These are phyloP conservation scores for Gaeumannomyces sp. DNA, from an alignment of 2,329 filamentous ascomycete species.

Conservation along the genomic window DNA sequence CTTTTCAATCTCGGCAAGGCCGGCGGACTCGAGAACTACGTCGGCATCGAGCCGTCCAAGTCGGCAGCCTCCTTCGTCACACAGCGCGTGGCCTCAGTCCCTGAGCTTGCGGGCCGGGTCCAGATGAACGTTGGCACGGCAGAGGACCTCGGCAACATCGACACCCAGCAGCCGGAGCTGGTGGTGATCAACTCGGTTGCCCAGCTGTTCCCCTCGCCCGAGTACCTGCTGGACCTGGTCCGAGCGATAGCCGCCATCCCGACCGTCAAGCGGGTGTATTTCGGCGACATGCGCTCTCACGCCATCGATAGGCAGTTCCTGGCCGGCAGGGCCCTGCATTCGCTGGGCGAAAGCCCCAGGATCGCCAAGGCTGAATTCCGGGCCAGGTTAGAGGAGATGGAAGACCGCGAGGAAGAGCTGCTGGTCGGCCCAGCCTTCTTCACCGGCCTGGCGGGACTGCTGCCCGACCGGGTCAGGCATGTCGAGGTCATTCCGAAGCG, in stretches of 20 bases:
- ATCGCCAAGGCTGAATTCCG: not conserved
- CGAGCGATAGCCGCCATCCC: not conserved
- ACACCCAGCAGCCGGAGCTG: not conserved
- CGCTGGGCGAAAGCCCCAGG: not conserved
- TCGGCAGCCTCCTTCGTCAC: not conserved
- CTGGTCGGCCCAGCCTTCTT: slow-evolving; percentile 2
- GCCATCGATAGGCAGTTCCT: slow-evolving; percentile 1
- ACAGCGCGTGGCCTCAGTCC: not conserved
- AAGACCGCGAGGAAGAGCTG: not conserved
- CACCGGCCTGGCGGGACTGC: not conserved
- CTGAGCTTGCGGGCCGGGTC: not conserved
- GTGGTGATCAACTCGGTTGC: not conserved
- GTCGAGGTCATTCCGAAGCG: slow-evolving; percentile 1
- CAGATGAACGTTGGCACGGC: slow-evolving; percentile 1
- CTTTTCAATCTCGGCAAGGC: not conserved
- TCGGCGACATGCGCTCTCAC: not conserved
- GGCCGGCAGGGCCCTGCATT: not conserved
- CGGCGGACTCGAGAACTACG: not conserved
- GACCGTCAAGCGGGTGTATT: not conserved
- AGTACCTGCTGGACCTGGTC: not conserved
- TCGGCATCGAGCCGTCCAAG: not conserved
- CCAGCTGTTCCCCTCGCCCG: not conserved
- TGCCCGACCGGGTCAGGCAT: not conserved
- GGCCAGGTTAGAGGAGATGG: not conserved
- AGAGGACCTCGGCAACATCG: not conserved